Base-by-base conservation (phyloP, 331 rosid genomes). In the Quercus lobata region DNA sequence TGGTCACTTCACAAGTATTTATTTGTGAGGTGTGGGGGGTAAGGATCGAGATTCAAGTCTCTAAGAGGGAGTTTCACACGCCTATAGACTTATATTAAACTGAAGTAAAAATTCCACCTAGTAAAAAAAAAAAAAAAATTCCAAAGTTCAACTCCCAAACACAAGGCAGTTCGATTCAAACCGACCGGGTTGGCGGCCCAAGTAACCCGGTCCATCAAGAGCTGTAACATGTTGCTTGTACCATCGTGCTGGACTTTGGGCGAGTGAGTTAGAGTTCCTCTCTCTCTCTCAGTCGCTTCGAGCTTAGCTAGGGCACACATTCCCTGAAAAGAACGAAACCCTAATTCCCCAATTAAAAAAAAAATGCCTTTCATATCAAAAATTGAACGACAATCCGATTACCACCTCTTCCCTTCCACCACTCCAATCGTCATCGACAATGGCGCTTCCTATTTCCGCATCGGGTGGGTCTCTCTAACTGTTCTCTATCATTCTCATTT, bases 391-490 rank as follows among this genome's bases (percentile, higher is more conserved):
- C 98, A 96, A 79, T 74, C 90, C 1, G 99, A 90, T 79, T 96
- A 88, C 92, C 71, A 68, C n/a, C 86, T 79, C 85, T 87, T 91
- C 82, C 49, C 85, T 49, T 69, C 98, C 17, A 7, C 85, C 73
- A 87, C 94, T 69, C 99, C 99, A 41, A 84, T 96, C 72, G 99
- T 93, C 55, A 96, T 96, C 81, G 99, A 96, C 97, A 93, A 96
- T 87, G 99, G 99, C 82, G 97, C 98, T n/a, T 96, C 98, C 78
- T 90, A 93, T 85, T 96, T 96, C 62, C 98, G 97, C 71, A 92
- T 93, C 49, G 99, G 99, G 98, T 96, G 88, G 46, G 46, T 41
- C 46, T 41, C 46, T 41, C 46, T 41, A 41, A 41, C 46, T 8
- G 11, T 41, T 41, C 12, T 41, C 12, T 41, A 41, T 41, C 46